Evolutionary conservation across 1,139 yeast genomes (phyloP), one percentile per base, ranked within the genome.

Genomic region (Geotrichum europaeum): DNA sequence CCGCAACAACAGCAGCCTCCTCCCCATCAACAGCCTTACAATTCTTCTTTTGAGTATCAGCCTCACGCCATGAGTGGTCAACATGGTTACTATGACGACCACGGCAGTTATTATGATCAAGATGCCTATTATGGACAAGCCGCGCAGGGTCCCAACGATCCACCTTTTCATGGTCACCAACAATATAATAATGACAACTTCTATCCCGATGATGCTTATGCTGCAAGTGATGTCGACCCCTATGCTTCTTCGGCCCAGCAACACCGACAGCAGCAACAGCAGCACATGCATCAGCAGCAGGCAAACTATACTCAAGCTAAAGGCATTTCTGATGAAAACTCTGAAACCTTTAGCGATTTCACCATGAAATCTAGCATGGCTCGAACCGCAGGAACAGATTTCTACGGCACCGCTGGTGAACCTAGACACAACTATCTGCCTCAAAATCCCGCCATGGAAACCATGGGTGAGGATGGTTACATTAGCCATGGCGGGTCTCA

Each of bases 341-440:
- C 76, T 30, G 80, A 77, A 68, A 74, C 79, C 15, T 77, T 76
- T 63, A 70, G 76, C 53, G 80, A 77, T 67, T 77, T 76, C 66
- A 76, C 80, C 53, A 75, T 75, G 78, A 24, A 51, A 13, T 76
- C 79, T 40, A 78, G 75, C 61, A 71, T 70, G 72, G 51, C 57
- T 9, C 73, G 76, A 47, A 75, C 73, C 53, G 72, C 74, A 50
- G 76, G 72, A 25, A 67, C 67, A 68, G 78, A 75, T 60, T 73
- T 74, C 66, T 75, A 76, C 65, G 55, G 55, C 22, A 12, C 28
- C 30, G 47, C 55, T 20, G 55, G 55, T 4, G 74, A 70, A 52
- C 68, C 66, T 32, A 60, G 64, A 59, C 58, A 61, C 49, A 62
- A 65, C 45, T 73, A 72, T 65, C 63, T 67, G 57, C 73, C 72